These are phyloP conservation scores for Pseudodiploospora longispora DNA, from an alignment of 2,329 filamentous ascomycete species.

Conservation along the genomic window DNA sequence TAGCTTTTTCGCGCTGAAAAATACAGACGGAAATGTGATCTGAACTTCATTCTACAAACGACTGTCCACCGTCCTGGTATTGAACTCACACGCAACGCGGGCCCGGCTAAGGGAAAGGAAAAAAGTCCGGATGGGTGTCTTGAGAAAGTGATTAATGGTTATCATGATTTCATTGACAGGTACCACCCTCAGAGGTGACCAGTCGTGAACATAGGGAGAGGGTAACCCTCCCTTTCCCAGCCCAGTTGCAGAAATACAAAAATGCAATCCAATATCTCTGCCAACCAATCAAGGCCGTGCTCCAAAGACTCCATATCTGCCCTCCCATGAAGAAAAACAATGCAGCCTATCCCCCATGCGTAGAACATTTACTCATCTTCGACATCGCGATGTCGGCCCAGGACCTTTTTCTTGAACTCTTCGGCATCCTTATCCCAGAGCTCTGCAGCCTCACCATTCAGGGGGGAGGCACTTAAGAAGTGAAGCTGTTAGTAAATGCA, in stretches of 20 bases:
- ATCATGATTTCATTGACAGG: constrained; percentile 8
- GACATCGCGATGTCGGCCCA: constrained; percentile 53
- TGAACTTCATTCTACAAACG: constrained; percentile 17
- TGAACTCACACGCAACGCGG: not conserved
- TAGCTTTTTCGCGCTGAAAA: constrained; percentile 35
- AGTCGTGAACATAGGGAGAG: constrained; percentile 4
- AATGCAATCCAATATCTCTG: constrained; percentile 27
- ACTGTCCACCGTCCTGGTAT: not conserved
- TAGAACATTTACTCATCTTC: constrained; percentile 43
- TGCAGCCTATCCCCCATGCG: constrained; percentile 8
- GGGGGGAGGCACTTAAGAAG: constrained; percentile 65
- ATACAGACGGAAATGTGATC: constrained; percentile 28
- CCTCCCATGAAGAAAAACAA: constrained; percentile 22
- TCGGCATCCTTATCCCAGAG: constrained; percentile 85
- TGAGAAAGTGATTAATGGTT: constrained; percentile 8
- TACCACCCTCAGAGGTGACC: constrained; percentile 6
- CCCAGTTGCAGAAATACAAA: constrained; percentile 10
- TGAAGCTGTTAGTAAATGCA: constrained; percentile 10
- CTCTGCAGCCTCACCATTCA: constrained; percentile 94
- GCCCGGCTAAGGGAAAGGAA: not conserved
- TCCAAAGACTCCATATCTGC: constrained; percentile 34
- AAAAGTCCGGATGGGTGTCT: not conserved
- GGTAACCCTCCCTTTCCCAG: constrained; percentile 4
- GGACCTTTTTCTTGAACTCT: constrained; percentile 76
- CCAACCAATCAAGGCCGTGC: constrained; percentile 22